Base-by-base conservation (phyloP, 2,329 filamentous ascomycete species). In the Phyllosticta citriasiana region DNA sequence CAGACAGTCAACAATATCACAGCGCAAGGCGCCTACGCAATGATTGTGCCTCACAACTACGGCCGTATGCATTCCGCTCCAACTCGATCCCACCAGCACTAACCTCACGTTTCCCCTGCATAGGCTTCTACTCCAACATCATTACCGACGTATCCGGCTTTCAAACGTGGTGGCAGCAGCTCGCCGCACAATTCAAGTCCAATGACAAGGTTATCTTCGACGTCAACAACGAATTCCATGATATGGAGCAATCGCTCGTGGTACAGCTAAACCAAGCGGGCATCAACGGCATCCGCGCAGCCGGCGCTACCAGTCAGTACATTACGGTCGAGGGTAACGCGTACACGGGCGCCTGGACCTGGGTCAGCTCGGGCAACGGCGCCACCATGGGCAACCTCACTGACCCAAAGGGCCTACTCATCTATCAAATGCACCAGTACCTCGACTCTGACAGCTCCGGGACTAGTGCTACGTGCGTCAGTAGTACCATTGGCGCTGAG, bases 351-450 rank as follows among this genome's bases (percentile, higher is more conserved):
- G 77, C 77, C 19, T 79, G 76, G 77, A 77, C 75, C 25, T 80
- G 79, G 79, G 73, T 73, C 58, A 75, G 69, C 10, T 66, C 69
- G 53, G 71, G 74, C n/a, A 78, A 78, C 65, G 69, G 64, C 24
- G 69, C 72, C 19, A 70, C 75, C 61, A 73, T 78, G 66, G 76
- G 73, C 55, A 65, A 60, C 8, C 72, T 83, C 25, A 79, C 74
- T 2, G 80, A 82, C 64, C 71, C 78, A 0, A 60, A 70, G 50
- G 50, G 57, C 51, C 79, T 78, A 66, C 72, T 82, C 59, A 69
- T 82, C 67, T 82, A 81, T 67, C 78, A 82, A 67, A 82, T 82
- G 80, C 80, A 83, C 67, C 80, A 82, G 68, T 82, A 82, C 65
- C 79, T 82, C 35, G 80, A 82, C 68, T 71, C 69, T 1, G 80